phyloP scores from a whole-genome alignment of 805 yeast species.

The Starmerella riodocensis region DNA sequence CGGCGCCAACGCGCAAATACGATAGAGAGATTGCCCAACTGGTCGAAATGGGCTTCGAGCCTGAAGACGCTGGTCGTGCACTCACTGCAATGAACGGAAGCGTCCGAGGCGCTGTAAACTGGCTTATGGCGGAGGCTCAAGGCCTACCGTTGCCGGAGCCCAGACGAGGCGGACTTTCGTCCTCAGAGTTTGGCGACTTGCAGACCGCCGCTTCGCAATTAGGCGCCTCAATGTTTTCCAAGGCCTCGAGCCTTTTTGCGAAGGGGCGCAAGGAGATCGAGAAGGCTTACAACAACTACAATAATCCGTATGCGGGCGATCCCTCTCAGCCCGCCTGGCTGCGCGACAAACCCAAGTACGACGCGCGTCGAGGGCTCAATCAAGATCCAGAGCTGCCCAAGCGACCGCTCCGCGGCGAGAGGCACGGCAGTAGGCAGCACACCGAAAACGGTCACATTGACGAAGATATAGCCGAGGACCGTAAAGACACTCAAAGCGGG shows the following conservation, averaged over 20 bases:
- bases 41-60: constrained; percentile 66
- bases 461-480: no score
- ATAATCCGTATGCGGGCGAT: constrained; percentile 25
- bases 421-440: no score
- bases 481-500: not conserved
- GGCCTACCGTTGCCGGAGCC: constrained; percentile 26
- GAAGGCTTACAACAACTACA: constrained; percentile 49
- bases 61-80: constrained; percentile 48
- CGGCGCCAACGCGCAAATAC: not conserved
- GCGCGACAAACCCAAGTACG: constrained; percentile 35
- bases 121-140: constrained; percentile 50
- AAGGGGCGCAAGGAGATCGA: constrained; percentile 49
- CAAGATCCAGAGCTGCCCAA: not conserved
- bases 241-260: constrained; percentile 46
- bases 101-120: constrained; percentile 52
- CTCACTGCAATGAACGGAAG: constrained; percentile 42
- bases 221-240: constrained; percentile 42
- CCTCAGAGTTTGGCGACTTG: constrained; percentile 9
- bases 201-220: constrained; percentile 39
- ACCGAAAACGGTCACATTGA: no score
- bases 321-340: constrained; percentile 59
- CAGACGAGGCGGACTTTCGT: constrained; percentile 6
- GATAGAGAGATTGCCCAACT: constrained; percentile 45
- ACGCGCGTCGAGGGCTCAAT: constrained; percentile 4
- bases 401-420: not conserved